These are phyloP conservation scores for Agrocybe praecox DNA, from an alignment of 768 basidiomycete genomes.

Conservation along the genomic window DNA sequence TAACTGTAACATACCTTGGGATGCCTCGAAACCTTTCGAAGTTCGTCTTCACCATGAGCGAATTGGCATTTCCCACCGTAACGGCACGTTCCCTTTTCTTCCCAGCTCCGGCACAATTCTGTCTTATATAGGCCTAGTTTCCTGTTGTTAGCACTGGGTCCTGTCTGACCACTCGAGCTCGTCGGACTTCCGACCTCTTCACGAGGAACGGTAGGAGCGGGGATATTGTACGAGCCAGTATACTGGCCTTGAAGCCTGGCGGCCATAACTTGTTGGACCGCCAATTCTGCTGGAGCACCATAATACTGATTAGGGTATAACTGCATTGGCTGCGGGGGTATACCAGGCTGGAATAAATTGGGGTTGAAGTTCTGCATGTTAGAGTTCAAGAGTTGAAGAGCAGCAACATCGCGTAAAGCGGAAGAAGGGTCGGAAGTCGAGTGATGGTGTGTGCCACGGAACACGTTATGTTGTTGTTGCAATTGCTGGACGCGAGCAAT, in stretches of 20 bases:
- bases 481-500: conserved; percentile 81
- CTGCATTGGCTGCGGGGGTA: conserved; percentile 54
- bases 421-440: conserved; percentile 85
- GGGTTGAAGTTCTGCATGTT: conserved; percentile 56
- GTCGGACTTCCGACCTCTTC: conserved; percentile 46
- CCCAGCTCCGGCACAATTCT: conserved; percentile 88
- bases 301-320: conserved; percentile 78
- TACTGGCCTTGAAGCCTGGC: conserved; percentile 70
- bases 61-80: conserved; percentile 92
- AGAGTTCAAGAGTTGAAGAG: conserved; percentile 63
- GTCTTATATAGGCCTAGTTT: conserved; percentile 93
- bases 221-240: conserved; percentile 46
- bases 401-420: conserved; percentile 68
- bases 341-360: conserved; percentile 57
- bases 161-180: conserved; percentile 48
- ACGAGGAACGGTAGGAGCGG: conserved; percentile 29
- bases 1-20: conserved; percentile 64
- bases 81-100: conserved; percentile 85
- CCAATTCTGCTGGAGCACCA: conserved; percentile 51
- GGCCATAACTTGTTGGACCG: conserved; percentile 54
- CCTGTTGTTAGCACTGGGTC: conserved; percentile 89
- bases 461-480: conserved; percentile 77
- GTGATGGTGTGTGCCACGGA: conserved; percentile 78
- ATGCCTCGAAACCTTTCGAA: conserved; percentile 82
- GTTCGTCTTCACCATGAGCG: conserved; percentile 89